Evolutionary conservation across 164 flowering plant genomes (phyloP), one percentile per base, ranked within the genome.

Genomic region (Saururus chinensis): DNA sequence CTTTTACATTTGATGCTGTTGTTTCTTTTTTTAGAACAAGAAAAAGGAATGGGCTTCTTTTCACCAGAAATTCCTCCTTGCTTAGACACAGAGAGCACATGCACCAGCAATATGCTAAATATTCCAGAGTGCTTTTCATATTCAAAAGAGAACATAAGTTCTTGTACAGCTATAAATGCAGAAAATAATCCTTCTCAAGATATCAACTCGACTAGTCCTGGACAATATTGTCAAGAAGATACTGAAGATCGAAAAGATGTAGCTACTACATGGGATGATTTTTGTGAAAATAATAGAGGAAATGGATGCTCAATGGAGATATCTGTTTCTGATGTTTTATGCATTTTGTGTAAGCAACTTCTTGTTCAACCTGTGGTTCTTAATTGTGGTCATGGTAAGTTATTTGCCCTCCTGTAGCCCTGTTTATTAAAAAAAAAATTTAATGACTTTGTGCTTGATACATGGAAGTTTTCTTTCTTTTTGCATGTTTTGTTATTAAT

Each of bases 301-400:
- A 42, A 57, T 59, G 57, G 60, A 66, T 51, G 45, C 53, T 23
- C 60, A 54, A 59, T 74, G 65, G 56, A 61, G n/a, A 40, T 84
- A 54, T 79, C 83, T 61, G 53, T 72, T 49, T 64, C 54, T 56
- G 92, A 92, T 79, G 77, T 77, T 48, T 66, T 77, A 35, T 89
- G 98, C 69, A 51, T 68, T 24, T 68, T 79, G 53, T 92, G 96
- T 86, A 81, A 76, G 64, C 72, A 77, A 62, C 56, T 92, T 62
- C 83, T 92, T 4, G 74, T 71, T 63, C 81, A 63, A 57, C 96
- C 98, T 45, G 79, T 70, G 16, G 88, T 83, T 80, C 87, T 92
- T 63, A 88, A 92, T 61, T 92, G 98, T 76, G 98, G 98, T 61
- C 95, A 88, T 77, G 98, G 96, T 92, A 84, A 70, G 59, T 35